Conservation (phyloP, 2,329 filamentous ascomycete species). For the Apiospora kogelbergensis region DNA sequence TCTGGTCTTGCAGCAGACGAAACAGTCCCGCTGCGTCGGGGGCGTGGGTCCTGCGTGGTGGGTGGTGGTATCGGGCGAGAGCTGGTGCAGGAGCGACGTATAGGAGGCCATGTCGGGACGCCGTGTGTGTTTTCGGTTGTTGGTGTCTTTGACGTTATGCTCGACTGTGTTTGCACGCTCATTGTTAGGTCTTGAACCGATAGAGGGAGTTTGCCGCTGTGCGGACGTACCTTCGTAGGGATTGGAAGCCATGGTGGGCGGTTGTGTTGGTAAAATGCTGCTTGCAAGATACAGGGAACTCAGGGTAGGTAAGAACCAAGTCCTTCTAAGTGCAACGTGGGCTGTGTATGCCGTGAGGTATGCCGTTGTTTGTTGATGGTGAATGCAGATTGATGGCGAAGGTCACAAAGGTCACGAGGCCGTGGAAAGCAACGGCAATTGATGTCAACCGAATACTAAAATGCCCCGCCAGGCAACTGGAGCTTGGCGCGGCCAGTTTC, state of each 20-base stretch:
- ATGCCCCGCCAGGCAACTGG: background rate
- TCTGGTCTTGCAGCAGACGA: slow-evolving; percentile 59
- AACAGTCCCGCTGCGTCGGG: slow-evolving; percentile 56
- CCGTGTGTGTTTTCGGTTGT: slow-evolving; percentile 38
- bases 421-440: background rate
- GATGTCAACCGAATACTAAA: background rate
- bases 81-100: slow-evolving; percentile 24
- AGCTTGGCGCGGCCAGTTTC: background rate
- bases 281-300: background rate
- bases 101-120: slow-evolving; percentile 67
- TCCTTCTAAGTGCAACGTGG: no score
- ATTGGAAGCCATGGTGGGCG: slow-evolving; percentile 30
- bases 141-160: slow-evolving; percentile 56
- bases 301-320: background rate
- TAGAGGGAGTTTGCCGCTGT: background rate
- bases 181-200: background rate
- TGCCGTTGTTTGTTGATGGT: background rate
- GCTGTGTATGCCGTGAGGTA: background rate
- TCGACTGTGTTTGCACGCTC: slow-evolving; percentile 48
- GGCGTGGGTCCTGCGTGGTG: slow-evolving; percentile 58
- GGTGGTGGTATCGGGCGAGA: slow-evolving; percentile 28
- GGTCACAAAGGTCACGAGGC: background rate
- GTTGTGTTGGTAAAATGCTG: background rate
- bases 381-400: background rate
- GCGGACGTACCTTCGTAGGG: slow-evolving; percentile 31